These are phyloP conservation scores for Penicillium nordicum DNA, from an alignment of 2,329 filamentous ascomycete genomes.

Conservation along the genomic window DNA sequence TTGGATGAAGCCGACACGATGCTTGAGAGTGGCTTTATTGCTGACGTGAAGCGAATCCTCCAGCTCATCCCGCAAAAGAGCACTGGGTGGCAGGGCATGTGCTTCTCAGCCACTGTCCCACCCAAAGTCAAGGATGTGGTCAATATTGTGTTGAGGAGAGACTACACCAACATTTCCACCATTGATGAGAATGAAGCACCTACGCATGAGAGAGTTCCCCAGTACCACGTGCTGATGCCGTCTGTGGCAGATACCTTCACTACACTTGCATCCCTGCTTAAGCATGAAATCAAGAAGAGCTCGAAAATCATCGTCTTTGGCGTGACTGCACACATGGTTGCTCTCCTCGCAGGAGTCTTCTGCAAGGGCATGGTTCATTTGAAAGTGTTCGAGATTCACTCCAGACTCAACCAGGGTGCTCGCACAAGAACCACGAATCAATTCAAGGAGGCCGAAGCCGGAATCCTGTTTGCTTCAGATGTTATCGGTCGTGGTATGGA, in stretches of 20 bases:
- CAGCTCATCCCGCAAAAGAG: conserved; percentile 50
- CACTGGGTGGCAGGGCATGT: conserved; percentile 53
- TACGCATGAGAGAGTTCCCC: conserved; percentile 60
- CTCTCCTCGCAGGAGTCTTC: conserved; percentile 60
- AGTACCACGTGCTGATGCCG: conserved; percentile 47
- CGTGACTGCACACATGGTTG: conserved; percentile 64
- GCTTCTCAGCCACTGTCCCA: conserved; percentile 90
- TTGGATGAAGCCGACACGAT: conserved; percentile 43
- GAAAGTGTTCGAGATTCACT: conserved; percentile 65
- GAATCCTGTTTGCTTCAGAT: conserved; percentile 52
- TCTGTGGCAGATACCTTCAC: conserved; percentile 46
- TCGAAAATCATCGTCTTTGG: conserved; percentile 93
- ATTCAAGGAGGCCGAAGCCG: conserved; percentile 37
- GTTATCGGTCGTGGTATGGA: conserved; percentile 50
- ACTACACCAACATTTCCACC: conserved; percentile 85
- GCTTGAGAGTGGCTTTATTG: conserved; percentile 44
- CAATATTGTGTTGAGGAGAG: conserved; percentile 53
- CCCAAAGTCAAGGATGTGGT: conserved; percentile 76
- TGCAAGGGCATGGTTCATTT: conserved; percentile 33
- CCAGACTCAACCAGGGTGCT: conserved; percentile 64
- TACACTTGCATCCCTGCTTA: conserved; percentile 45
- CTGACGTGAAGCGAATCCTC: conserved; percentile 52
- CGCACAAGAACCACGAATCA: conserved; percentile 59
- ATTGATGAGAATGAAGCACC: conserved; percentile 73
- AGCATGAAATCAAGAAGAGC: conserved; percentile 37